Evolutionary conservation across 352 stramenopile genomes (phyloP), one percentile per base, ranked within the genome.

Genomic region (Globisporangium barbulae): DNA sequence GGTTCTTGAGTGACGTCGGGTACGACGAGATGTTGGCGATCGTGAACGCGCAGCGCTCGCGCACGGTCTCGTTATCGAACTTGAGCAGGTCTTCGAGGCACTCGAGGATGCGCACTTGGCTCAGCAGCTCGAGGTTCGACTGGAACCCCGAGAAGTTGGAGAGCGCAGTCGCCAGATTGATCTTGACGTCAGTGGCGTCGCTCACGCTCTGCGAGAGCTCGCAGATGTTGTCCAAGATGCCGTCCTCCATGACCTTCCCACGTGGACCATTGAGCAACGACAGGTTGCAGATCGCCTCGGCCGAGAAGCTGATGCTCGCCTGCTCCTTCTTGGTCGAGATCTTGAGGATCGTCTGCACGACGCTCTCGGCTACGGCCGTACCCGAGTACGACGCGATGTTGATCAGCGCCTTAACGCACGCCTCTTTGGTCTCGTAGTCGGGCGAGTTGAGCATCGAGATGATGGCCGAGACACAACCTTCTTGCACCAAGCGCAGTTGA

Each of bases 371-470:
- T 0, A 94, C 81, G 0, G 76, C 58, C 0, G 78, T 61, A 25
- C 80, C 81, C 2, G 82, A 90, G 30, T 83, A 74, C 3, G 81
- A 93, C 1, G 83, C 81, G 37, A 94, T 91, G 68, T 94, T 94
- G 64, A 94, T 86, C n/a, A 93, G 73, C 8, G 85, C 74, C 61
- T 93, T 94, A n/a, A 94, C 74, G 45, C 85, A 91, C 1, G 85
- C 80, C 59, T 94, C 85, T 59, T 93, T 94, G 1, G 85, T 93
- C 42, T 90, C 81, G n/a, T 76, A 67, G 48, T 94, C 85, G 0
- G 85, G 71, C 10, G 85, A 79, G 65, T 94, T 94, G 30, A 94
- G 74, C 85, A 94, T 93, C 15, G 83, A 92, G 17, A 94, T 73
- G 60, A 94, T 90, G 25, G 85, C 85, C 3, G 85, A 91, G 17